phyloP scores from a whole-genome alignment of 805 yeast species.

The Schwanniomyces polymorphus region DNA sequence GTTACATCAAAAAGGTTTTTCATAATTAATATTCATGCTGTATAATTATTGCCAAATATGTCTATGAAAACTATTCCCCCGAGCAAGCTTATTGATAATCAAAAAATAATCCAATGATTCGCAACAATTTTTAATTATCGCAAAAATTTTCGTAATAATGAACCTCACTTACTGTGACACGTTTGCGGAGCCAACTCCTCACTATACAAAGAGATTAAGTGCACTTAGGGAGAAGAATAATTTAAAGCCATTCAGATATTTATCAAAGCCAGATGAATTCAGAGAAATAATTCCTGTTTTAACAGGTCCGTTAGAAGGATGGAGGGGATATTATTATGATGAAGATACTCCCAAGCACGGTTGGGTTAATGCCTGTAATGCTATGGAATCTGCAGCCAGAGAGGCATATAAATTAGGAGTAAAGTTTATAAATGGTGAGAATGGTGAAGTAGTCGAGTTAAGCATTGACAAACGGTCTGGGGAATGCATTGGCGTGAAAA shows the following conservation, averaged over 20 bases:
- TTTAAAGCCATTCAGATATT: not conserved
- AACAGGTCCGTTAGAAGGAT: slow-evolving; percentile 1
- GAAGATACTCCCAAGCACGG: not conserved
- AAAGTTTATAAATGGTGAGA: not conserved
- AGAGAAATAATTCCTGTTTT: not conserved
- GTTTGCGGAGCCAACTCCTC: too few relatives aligned
- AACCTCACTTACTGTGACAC: too few relatives aligned
- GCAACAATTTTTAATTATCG: too few relatives aligned
- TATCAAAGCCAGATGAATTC: not conserved
- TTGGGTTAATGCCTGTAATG: not conserved
- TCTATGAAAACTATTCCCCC: too few relatives aligned
- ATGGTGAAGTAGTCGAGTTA: not conserved
- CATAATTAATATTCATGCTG: too few relatives aligned
- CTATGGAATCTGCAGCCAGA: not conserved
- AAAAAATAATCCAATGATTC: too few relatives aligned
- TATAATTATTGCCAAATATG: too few relatives aligned
- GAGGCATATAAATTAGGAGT: not conserved
- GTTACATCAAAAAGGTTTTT: too few relatives aligned
- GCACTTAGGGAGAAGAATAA: not conserved
- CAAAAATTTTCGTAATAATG: too few relatives aligned
- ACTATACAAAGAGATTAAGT: not conserved
- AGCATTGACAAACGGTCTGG: not conserved
- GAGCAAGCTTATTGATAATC: too few relatives aligned
- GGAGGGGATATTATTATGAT: not conserved
- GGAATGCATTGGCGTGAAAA: not conserved